These are phyloP conservation scores for Globisporangium rhizosaccharum DNA, from an alignment of 352 stramenopile species.

Conservation along the genomic window DNA sequence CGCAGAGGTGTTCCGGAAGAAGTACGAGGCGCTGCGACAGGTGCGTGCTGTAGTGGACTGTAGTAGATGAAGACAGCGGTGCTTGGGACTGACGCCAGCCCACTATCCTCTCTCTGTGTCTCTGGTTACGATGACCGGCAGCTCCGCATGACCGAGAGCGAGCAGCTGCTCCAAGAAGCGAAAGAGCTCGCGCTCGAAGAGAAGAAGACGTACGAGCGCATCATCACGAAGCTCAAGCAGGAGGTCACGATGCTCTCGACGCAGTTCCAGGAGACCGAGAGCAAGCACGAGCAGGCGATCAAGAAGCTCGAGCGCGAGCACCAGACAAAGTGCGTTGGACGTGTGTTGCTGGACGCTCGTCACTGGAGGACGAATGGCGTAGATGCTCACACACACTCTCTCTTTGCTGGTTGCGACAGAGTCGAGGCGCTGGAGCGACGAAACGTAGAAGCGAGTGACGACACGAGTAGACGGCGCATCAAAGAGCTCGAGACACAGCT, in stretches of 20 bases:
- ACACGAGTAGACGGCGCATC: slow-evolving; percentile 35
- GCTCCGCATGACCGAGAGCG: slow-evolving; percentile 60
- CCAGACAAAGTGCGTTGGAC: slow-evolving; percentile 20
- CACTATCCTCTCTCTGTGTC: neutral
- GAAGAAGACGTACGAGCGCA: slow-evolving; percentile 67
- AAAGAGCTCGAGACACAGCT: slow-evolving; percentile 54
- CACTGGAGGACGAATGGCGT: neutral
- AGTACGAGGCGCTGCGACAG: slow-evolving; percentile 45
- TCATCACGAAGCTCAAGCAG: slow-evolving; percentile 64
- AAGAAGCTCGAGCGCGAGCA: slow-evolving; percentile 46
- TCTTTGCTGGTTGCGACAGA: slow-evolving; percentile 2
- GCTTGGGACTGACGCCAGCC: neutral
- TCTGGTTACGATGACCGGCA: slow-evolving; percentile 2
- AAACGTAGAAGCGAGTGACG: slow-evolving; percentile 22
- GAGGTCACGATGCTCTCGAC: slow-evolving; percentile 56
- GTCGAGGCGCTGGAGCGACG: slow-evolving; percentile 27
- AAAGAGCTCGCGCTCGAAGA: slow-evolving; percentile 51
- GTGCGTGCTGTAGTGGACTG: slow-evolving; percentile 10
- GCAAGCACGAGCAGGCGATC: slow-evolving; percentile 36
- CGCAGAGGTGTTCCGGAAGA: slow-evolving; percentile 21
- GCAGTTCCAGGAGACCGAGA: slow-evolving; percentile 41
- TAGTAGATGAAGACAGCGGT: neutral
- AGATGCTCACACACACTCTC: neutral
- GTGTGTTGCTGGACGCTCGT: neutral
- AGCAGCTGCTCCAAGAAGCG: slow-evolving; percentile 57